Evolutionary conservation across 73 alveolate species (phyloP), one percentile per base, ranked within the genome.

Genomic region (Paramecium pentaurelia): DNA sequence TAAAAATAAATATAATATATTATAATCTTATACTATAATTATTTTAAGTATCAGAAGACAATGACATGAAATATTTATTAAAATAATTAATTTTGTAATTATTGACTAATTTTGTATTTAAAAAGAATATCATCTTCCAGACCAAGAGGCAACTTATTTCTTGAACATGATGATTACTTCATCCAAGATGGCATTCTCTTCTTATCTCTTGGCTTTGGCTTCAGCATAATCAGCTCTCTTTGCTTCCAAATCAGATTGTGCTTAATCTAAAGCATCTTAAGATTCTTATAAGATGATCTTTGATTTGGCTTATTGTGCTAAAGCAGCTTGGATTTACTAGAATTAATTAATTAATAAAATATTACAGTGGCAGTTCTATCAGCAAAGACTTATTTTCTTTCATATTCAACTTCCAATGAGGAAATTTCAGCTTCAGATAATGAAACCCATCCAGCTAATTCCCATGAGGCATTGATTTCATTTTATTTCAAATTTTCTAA

Each of bases 71-170:
- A 0, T 0, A 34, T 34, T 0, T 34, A 34, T 40, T 40, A 40
- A 40, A 40, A 40, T 40, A 49, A 64, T 8, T 80, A 80, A 80
- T 80, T 44, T 73, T 37, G 36, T 73, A 38, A 73, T 28, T 22
- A 22, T 71, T 73, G 87, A 64, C 84, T 64, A 64, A 64, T 64
- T 64, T 64, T 45, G 70, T 54, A 54, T 54, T 54, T 54, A 54
- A 54, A 49, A 27, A 40, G 75, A 40, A 20, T 40, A 80, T 80
- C 91, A 80, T 80, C 91, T 80, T 45, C 91, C 91, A 49, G 58
- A 25, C 91, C 91, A 80, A 20, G 91, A 45, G 73, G 91, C 91
- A 45, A 80, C 91, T 80, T 80, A 25, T 80, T 80, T 80, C 91
- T 80, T 80, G 91, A 80, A 80, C 91, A 80, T 80, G 75, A 49